Evolutionary conservation across 495 filamentous ascomycete species (phyloP), one percentile per base, ranked within the genome.

Genomic region (Daldinia vernicosa): DNA sequence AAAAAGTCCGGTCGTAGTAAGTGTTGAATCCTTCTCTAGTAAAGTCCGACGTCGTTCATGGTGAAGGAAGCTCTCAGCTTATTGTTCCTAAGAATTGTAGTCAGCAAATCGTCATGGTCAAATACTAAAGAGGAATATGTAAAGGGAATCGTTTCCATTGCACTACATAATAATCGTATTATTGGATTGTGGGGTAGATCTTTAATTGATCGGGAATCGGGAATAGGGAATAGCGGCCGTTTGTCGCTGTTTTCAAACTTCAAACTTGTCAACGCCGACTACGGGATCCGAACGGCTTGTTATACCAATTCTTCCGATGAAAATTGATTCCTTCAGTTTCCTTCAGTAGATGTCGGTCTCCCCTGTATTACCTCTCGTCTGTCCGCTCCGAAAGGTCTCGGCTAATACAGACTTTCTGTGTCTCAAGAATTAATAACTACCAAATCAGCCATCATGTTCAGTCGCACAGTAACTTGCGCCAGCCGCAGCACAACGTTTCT

Each of bases 201-300:
- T 53, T 17, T 52, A 67, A 32, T 56, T 37, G 53, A 59, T 63
- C 19, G 59, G 63, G 59, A n/a, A n/a, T n/a, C n/a, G n/a, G n/a
- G n/a, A n/a, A n/a, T n/a, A n/a, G 59, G 63, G 59, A 37, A 63
- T 72, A 67, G 69, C 64, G 69, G 69, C 69, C 63, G 69, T 39
- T 72, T 56, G 54, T 64, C 63, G 59, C 53, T 60, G 43, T 57
- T 53, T 9, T 28, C 26, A 39, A 60, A 60, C 19, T 47, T 47
- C 19, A 8, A 24, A 47, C 19, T 24, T 47, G 8, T 4, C 43
- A 47, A 47, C 6, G 15, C 26, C 24, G 26, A 30, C 14, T 53
- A 9, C 50, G 2, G 43, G 43, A 28, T 53, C 27, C 50, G 50
- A 53, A 53, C 26, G 24, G 24, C 27, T 53, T 30, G 50, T 53